Evolutionary conservation across 2,329 filamentous ascomycete genomes (phyloP).

Genomic region (Paecilomyces formosus): DNA sequence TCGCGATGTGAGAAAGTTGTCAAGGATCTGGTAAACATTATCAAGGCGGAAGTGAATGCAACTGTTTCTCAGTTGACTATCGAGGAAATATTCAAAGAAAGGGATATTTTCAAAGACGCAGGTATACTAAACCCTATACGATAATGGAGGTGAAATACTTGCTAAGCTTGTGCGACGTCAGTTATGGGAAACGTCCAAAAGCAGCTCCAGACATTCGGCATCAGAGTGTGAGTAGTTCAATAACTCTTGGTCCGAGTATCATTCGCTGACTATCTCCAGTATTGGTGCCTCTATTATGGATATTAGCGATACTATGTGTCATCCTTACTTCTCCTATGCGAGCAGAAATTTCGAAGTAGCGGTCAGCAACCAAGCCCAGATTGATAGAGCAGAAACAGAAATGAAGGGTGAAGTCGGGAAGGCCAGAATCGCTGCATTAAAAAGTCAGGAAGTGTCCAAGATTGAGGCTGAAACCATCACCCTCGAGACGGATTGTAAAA

Average conservation of each 20-base stretch:
- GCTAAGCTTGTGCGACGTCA: conserved; percentile 5
- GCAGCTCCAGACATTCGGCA: conserved; percentile 73
- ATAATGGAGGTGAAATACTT: conserved; percentile 15
- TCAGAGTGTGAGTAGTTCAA: conserved; percentile 51
- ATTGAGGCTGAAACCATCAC: conserved; percentile 82
- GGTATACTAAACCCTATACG: conserved; percentile 28
- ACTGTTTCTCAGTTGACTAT: conserved; percentile 86
- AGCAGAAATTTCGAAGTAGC: conserved; percentile 77
- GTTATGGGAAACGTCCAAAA: conserved; percentile 69
- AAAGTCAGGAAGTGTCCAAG: conserved; percentile 80
- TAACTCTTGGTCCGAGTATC: background rate
- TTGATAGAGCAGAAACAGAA: conserved; percentile 52
- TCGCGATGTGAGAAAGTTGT: too few species aligned
- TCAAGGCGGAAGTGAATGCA: conserved; percentile 78
- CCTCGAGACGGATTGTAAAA: conserved; percentile 74
- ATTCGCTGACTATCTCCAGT: conserved; percentile 30
- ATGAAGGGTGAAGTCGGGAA: conserved; percentile 59
- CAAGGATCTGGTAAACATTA: too few species aligned
- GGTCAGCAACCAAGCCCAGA: conserved; percentile 69
- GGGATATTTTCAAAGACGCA: conserved; percentile 68
- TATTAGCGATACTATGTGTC: conserved; percentile 64
- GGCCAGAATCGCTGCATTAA: conserved; percentile 67
- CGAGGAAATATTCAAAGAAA: conserved; percentile 78
- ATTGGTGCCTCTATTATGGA: conserved; percentile 79
- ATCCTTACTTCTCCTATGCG: conserved; percentile 66